Evolutionary conservation across 352 stramenopile genomes (phyloP), one percentile per base, ranked within the genome.

Genomic region (Globisporangium emineosum): DNA sequence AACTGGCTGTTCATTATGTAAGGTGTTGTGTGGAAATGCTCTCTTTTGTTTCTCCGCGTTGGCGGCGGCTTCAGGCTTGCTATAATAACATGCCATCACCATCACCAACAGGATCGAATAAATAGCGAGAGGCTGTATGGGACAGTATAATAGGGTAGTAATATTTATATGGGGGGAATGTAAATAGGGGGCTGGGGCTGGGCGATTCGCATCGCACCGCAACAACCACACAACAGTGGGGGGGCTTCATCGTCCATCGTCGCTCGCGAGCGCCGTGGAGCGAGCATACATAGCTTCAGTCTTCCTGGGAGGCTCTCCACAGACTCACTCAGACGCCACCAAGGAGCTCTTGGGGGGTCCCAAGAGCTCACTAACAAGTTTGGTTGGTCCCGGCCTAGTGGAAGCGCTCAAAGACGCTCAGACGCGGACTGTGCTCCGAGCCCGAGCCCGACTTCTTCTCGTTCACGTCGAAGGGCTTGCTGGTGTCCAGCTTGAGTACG

Each of bases 361-460:
- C n/a, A n/a, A n/a, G n/a, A 25, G 43, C 5, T 6, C 3, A 27
- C 27, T 17, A 27, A 25, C 23, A 21, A 15, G 25, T 1, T 5
- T 7, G 13, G 23, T 29, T 10, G 1, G 1, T 40, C 9, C 33
- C 33, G 17, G 37, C 37, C 70, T 83, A 93, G 70, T 93, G 83
- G 73, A 93, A 93, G 72, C 82, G 81, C 77, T 90, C 83, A 62
- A 93, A 93, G 56, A 93, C 76, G 71, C 83, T 90, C 72, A 93
- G 66, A 55, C 83, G 83, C 45, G 81, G 83, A 67, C 83, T 93
- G 72, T 88, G 78, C 64, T 89, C 81, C 60, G 74, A 83, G 64
- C 33, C 63, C 60, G 68, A 57, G 33, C 29, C 40, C 33, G 42
- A 30, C 63, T 72, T 67, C 62, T 72, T 64, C 54, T 68, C 67